phyloP scores from a whole-genome alignment of 495 filamentous ascomycete species.

The Podospora didyma region DNA sequence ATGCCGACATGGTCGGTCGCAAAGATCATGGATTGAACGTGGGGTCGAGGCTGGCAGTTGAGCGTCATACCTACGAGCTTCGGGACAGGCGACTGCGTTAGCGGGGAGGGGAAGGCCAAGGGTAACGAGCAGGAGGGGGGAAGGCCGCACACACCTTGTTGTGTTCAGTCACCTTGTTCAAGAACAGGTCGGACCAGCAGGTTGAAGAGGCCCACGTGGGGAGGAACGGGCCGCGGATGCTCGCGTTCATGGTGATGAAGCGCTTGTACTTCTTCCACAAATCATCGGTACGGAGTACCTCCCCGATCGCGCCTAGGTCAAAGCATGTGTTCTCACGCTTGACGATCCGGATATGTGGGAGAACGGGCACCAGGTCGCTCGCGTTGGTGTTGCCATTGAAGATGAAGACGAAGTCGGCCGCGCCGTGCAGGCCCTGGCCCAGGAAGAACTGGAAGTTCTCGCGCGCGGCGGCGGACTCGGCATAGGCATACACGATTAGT shows the following conservation, averaged over 20 bases:
- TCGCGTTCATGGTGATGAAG: slow-evolving; percentile 32
- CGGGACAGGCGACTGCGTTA: neutral
- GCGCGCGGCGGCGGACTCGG: slow-evolving; percentile 19
- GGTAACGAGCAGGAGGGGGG: slow-evolving; percentile 1
- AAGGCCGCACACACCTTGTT: slow-evolving; percentile 16
- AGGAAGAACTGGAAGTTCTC: slow-evolving; percentile 23
- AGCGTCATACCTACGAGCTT: slow-evolving; percentile 29
- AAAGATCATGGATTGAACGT: slow-evolving; percentile 35
- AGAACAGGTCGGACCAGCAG: slow-evolving; percentile 32
- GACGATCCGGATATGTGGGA: slow-evolving; percentile 25
- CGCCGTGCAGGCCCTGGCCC: slow-evolving; percentile 19
- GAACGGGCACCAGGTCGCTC: slow-evolving; percentile 15
- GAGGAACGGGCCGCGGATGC: slow-evolving; percentile 32
- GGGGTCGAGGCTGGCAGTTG: slow-evolving; percentile 25
- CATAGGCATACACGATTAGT: slow-evolving; percentile 30
- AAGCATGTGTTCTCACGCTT: slow-evolving; percentile 23
- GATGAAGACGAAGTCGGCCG: slow-evolving; percentile 37
- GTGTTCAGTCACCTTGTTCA: slow-evolving; percentile 23
- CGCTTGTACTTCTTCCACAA: slow-evolving; percentile 27
- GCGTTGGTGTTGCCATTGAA: slow-evolving; percentile 28
- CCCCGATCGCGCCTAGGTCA: slow-evolving; percentile 25
- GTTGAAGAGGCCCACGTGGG: slow-evolving; percentile 19
- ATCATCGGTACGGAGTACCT: slow-evolving; percentile 21
- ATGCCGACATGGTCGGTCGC: slow-evolving; percentile 33
- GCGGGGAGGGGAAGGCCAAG: neutral